phyloP scores from a whole-genome alignment of 2,329 filamentous ascomycete genomes.

The Ophiocordyceps australis region DNA sequence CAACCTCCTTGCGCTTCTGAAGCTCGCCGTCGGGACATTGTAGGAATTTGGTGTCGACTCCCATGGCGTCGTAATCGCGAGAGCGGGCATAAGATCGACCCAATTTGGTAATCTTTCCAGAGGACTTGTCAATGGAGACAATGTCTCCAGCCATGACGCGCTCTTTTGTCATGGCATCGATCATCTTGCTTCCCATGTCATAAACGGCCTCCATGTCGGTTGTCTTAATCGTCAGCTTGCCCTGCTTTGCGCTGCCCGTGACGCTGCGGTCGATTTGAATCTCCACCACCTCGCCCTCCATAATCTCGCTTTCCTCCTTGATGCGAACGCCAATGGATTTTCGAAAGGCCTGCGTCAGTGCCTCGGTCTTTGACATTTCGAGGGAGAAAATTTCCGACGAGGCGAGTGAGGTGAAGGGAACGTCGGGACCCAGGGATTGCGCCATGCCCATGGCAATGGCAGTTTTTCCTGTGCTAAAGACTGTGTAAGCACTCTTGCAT shows the following conservation, averaged over 20 bases:
- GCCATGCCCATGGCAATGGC: slow-evolving; percentile 98
- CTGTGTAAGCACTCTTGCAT: slow-evolving; percentile 4
- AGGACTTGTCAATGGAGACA: slow-evolving; percentile 96
- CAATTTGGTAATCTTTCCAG: slow-evolving; percentile 93
- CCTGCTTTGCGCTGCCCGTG: slow-evolving; percentile 92
- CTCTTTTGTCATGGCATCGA: slow-evolving; percentile 98
- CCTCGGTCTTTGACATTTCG: slow-evolving; percentile 99
- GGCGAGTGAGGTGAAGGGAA: slow-evolving; percentile 90
- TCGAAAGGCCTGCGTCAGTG: slow-evolving; percentile 93
- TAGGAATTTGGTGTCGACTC: slow-evolving; percentile 92
- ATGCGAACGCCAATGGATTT: slow-evolving; percentile 97
- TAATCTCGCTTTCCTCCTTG: slow-evolving; percentile 97
- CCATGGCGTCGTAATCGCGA: slow-evolving; percentile 98
- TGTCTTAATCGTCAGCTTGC: slow-evolving; percentile 97
- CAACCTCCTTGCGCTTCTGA: slow-evolving; percentile 90
- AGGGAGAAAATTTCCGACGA: slow-evolving; percentile 96
- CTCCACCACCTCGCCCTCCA: slow-evolving; percentile 96
- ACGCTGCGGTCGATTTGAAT: slow-evolving; percentile 97
- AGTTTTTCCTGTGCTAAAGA: slow-evolving; percentile 80
- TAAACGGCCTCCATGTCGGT: slow-evolving; percentile 99
- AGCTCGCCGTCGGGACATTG: slow-evolving; percentile 95
- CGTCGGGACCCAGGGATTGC: slow-evolving; percentile 82
- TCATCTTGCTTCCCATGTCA: slow-evolving; percentile 99
- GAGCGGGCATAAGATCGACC: slow-evolving; percentile 89
- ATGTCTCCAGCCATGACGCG: slow-evolving; percentile 97